Evolutionary conservation across 176 grass and related monocot genomes (phyloP).

Genomic region (Saccharum officinarum): DNA sequence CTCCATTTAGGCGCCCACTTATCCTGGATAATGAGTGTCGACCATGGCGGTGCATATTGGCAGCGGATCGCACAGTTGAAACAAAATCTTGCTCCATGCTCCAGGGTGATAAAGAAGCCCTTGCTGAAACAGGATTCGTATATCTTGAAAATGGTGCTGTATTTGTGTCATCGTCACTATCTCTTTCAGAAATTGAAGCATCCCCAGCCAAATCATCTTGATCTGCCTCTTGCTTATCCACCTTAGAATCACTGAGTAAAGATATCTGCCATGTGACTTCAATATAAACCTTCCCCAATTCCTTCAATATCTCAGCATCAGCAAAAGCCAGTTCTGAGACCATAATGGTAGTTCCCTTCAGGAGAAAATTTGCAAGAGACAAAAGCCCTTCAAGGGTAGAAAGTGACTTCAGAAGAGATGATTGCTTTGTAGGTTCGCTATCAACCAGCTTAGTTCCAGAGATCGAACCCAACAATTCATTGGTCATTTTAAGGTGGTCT

Average conservation of each 20-base stretch:
- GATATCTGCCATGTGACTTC: constrained; percentile 75
- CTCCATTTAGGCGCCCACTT: constrained; percentile 56
- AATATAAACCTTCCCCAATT: constrained; percentile 62
- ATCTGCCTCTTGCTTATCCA: constrained; percentile 41
- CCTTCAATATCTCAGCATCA: constrained; percentile 69
- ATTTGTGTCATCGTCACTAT: constrained; percentile 67
- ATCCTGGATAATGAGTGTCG: constrained; percentile 57
- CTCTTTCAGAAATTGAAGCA: constrained; percentile 56
- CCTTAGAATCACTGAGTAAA: constrained; percentile 50
- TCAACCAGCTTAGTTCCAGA: constrained; percentile 55
- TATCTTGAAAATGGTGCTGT: constrained; percentile 38
- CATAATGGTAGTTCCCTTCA: constrained; percentile 68
- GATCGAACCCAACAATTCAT: constrained; percentile 53
- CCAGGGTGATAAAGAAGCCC: constrained; percentile 53
- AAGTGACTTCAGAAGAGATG: constrained; percentile 57
- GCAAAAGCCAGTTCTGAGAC: constrained; percentile 61
- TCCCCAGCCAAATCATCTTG: constrained; percentile 50
- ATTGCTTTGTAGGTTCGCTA: constrained; percentile 49
- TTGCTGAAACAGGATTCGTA: constrained; percentile 48
- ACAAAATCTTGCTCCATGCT: constrained; percentile 68
- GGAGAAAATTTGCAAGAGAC: constrained; percentile 60
- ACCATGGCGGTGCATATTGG: constrained; percentile 61
- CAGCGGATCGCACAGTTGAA: constrained; percentile 61
- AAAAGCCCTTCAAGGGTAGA: constrained; percentile 63
- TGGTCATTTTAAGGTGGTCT: constrained; percentile 66